These are phyloP conservation scores for Podospora comata DNA, from an alignment of 495 filamentous ascomycete species.

Conservation along the genomic window DNA sequence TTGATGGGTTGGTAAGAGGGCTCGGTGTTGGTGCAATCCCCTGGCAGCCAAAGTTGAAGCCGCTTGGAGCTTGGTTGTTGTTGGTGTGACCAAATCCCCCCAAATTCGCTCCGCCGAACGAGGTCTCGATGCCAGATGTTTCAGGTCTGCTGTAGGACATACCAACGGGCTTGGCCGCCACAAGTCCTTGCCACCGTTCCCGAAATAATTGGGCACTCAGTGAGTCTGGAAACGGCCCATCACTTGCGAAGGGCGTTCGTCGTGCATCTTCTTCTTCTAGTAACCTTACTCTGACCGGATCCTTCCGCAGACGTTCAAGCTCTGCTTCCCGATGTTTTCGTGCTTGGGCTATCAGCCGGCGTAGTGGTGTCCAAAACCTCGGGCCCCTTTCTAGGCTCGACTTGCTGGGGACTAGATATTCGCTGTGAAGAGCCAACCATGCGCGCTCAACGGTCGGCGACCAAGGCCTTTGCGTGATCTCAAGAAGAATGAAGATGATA, in stretches of 20 bases:
- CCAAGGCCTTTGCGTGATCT: constrained; percentile 70
- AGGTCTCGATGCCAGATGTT: not conserved
- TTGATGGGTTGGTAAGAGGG: not conserved
- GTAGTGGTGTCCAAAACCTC: constrained; percentile 64
- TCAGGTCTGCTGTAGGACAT: not conserved
- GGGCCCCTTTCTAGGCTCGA: constrained; percentile 47
- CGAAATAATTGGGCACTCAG: constrained; percentile 30
- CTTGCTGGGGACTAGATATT: constrained; percentile 50
- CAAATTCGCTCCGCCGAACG: not conserved
- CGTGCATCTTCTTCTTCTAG: constrained; percentile 33
- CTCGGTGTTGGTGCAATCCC: not conserved
- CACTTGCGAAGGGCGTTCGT: constrained; percentile 27
- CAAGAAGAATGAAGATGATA: constrained; percentile 51
- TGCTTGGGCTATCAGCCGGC: constrained; percentile 64
- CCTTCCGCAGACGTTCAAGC: constrained; percentile 30
- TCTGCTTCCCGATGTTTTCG: constrained; percentile 45
- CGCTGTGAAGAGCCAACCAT: constrained; percentile 69
- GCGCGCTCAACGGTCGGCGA: constrained; percentile 64
- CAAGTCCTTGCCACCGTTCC: constrained; percentile 30
- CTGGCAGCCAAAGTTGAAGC: not conserved
- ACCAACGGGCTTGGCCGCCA: not conserved
- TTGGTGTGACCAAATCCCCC: not conserved
- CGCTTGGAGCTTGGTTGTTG: not conserved
- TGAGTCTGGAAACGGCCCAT: constrained; percentile 31
- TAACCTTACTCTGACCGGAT: constrained; percentile 32